Conservation (phyloP, 768 basidiomycete genomes). For the Agaricus subrufescens region DNA sequence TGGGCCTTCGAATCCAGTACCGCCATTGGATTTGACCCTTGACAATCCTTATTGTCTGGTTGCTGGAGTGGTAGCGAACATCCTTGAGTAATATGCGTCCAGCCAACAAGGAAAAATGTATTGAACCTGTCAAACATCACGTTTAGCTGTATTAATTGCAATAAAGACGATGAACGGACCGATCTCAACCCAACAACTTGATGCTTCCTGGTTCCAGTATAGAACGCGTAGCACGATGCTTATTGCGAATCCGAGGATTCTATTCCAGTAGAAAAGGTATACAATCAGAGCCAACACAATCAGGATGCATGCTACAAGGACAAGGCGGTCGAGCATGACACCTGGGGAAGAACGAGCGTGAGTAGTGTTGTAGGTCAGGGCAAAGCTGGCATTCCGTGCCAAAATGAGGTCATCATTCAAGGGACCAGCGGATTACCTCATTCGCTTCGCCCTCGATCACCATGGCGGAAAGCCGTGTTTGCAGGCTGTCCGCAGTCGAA, state of each 20-base stretch:
- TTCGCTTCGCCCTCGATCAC: slow-evolving; percentile 16
- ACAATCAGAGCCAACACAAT: slow-evolving; percentile 53
- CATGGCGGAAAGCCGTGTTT: slow-evolving; percentile 14
- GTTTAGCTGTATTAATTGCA: background rate
- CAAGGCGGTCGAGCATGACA: slow-evolving; percentile 51
- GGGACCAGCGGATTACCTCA: slow-evolving; percentile 4
- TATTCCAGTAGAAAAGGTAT: slow-evolving; percentile 91
- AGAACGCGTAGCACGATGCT: slow-evolving; percentile 61
- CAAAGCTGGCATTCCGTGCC: background rate
- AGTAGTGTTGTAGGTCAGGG: background rate
- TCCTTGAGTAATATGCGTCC: slow-evolving; percentile 89
- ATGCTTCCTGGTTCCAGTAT: slow-evolving; percentile 73
- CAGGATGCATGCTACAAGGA: slow-evolving; percentile 62
- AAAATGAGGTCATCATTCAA: background rate
- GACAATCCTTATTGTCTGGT: slow-evolving; percentile 80
- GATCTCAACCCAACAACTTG: slow-evolving; percentile 82
- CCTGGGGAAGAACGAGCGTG: background rate
- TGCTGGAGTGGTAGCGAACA: slow-evolving; percentile 85
- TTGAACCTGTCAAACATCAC: slow-evolving; percentile 54
- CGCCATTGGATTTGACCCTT: slow-evolving; percentile 89
- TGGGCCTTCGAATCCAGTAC: slow-evolving; percentile 86
- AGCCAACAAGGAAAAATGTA: slow-evolving; percentile 85
- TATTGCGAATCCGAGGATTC: slow-evolving; percentile 68
- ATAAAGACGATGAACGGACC: slow-evolving; percentile 37
- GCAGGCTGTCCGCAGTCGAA: too few relatives aligned